Conservation (phyloP, 2,329 filamentous ascomycete genomes). For the Lomentospora prolificans region DNA sequence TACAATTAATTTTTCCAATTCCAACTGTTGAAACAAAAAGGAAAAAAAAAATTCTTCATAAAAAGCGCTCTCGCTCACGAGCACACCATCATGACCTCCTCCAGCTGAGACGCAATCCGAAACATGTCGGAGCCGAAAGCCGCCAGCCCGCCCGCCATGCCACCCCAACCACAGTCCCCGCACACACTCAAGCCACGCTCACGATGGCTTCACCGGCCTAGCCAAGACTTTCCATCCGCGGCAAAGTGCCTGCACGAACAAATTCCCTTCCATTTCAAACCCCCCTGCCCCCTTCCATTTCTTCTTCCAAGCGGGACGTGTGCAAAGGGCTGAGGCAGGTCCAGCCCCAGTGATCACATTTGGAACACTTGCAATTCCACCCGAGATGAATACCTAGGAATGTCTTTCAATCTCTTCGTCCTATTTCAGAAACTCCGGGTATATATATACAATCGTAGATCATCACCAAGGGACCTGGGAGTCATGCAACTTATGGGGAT, state of each 20-base stretch:
- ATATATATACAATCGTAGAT: not conserved
- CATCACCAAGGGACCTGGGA: not conserved
- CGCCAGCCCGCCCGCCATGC: not conserved
- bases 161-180: not conserved
- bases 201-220: not conserved
- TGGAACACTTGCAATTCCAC: not conserved
- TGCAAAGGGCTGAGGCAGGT: too few relatives aligned
- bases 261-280: too few relatives aligned
- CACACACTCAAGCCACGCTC: not conserved
- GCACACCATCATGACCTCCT: not conserved
- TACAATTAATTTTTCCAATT: too few relatives aligned
- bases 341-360: too few relatives aligned
- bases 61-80: not conserved
- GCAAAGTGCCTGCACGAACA: too few relatives aligned
- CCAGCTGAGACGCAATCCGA: not conserved
- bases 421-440: not conserved
- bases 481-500: not conserved
- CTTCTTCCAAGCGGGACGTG: too few relatives aligned
- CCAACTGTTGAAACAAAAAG: not conserved
- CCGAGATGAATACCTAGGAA: not conserved
- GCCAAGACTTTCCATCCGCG: not conserved
- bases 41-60: not conserved
- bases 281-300: too few relatives aligned
- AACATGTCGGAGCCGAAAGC: not conserved
- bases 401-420: not conserved